Evolutionary conservation across 2,329 filamentous ascomycete genomes (phyloP).

Genomic region (Penicillium sp.): DNA sequence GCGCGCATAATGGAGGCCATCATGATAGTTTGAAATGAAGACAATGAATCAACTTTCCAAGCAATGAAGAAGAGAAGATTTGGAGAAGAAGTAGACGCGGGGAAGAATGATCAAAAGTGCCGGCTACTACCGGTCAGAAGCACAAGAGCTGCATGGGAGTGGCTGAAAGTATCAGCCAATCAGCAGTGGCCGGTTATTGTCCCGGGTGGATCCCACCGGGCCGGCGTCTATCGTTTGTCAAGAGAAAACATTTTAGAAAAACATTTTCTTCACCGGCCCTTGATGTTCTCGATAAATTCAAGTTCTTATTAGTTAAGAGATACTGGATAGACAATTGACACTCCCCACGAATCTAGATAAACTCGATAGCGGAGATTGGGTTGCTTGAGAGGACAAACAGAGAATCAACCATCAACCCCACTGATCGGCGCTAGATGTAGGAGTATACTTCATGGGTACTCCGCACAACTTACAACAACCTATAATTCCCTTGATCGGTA

Average conservation of each 20-base stretch:
- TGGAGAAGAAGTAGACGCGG: conserved; percentile 20
- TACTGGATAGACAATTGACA: not conserved
- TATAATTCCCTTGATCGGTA: not conserved
- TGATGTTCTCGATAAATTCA: not conserved
- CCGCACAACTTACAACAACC: not conserved
- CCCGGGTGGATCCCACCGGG: conserved; percentile 15
- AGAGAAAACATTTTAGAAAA: not conserved
- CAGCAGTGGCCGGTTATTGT: conserved; percentile 8
- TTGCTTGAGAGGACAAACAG: not conserved
- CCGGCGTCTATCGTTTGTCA: conserved; percentile 2
- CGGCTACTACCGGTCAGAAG: conserved; percentile 19
- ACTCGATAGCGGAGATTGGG: not conserved
- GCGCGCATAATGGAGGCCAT: conserved; percentile 29
- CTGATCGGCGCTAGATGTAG: not conserved
- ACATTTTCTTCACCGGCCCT: not conserved
- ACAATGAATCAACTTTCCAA: not conserved
- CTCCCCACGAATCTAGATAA: not conserved
- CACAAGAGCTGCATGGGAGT: not conserved
- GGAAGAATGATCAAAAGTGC: conserved; percentile 22
- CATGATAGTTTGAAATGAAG: conserved; percentile 11
- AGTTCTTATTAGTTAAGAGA: not conserved
- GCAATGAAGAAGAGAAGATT: conserved; percentile 1
- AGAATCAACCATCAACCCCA: not conserved
- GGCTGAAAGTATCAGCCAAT: conserved; percentile 2
- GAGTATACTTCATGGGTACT: not conserved